Conservation (phyloP, 75 land plant species). For the Cupressus sempervirens region DNA sequence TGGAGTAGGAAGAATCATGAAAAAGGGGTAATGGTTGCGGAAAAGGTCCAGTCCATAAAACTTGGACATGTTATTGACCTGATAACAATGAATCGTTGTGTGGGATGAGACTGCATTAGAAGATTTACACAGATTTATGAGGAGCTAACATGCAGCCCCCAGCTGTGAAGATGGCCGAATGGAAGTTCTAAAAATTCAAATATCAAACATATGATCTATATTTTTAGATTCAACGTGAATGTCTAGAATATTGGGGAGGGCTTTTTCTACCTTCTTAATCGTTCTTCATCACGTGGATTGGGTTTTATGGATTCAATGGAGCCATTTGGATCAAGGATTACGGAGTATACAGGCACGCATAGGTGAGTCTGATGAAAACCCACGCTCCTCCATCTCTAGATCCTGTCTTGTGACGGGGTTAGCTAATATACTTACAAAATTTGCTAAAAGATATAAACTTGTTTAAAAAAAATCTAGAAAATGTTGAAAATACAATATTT, state of each 20-base stretch:
- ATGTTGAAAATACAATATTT: too few relatives aligned
- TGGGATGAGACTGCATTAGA: background rate
- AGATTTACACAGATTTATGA: background rate
- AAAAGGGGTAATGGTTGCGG: background rate
- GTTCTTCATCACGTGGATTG: background rate
- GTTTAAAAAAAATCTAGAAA: too few relatives aligned
- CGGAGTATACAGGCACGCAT: background rate
- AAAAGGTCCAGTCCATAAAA: background rate
- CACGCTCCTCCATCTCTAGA: background rate
- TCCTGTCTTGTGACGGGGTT: background rate
- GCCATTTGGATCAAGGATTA: background rate
- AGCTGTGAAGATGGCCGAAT: background rate
- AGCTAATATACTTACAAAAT: too few relatives aligned
- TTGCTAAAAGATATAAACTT: too few relatives aligned
- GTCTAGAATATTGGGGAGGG: background rate
- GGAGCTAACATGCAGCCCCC: background rate
- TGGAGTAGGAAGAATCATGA: background rate
- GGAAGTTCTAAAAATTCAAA: background rate
- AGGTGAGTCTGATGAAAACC: background rate
- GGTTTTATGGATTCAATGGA: background rate
- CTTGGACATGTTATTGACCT: background rate
- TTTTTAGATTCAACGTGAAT: background rate
- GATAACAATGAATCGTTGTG: background rate
- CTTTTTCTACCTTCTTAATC: background rate
- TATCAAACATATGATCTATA: background rate